phyloP scores from a whole-genome alignment of 805 yeast genomes.

The Teunomyces kruisii region DNA sequence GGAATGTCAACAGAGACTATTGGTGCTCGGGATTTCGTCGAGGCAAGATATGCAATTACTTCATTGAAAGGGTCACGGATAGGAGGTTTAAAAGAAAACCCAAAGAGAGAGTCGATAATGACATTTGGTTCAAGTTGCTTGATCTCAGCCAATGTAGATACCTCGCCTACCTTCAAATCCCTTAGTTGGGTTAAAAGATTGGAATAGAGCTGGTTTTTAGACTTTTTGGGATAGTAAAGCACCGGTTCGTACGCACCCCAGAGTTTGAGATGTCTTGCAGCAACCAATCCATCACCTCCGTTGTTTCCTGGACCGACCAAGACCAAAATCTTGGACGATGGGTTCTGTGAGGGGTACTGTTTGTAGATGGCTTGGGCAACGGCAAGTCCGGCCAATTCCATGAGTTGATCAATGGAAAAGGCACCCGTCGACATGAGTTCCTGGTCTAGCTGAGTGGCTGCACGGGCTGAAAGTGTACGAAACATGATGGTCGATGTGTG shows the following conservation, averaged over 20 bases:
- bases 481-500: slow-evolving; percentile 11
- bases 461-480: slow-evolving; percentile 35
- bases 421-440: slow-evolving; percentile 87
- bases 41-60: slow-evolving; percentile 24
- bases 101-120: slow-evolving; percentile 80
- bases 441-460: slow-evolving; percentile 77
- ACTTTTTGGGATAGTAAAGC: slow-evolving; percentile 73
- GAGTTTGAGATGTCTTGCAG: slow-evolving; percentile 83
- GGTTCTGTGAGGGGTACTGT: slow-evolving; percentile 54
- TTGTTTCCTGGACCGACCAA: slow-evolving; percentile 96
- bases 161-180: slow-evolving; percentile 59
- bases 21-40: slow-evolving; percentile 50
- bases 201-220: slow-evolving; percentile 54
- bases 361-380: slow-evolving; percentile 84
- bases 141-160: slow-evolving; percentile 39
- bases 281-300: slow-evolving; percentile 96
- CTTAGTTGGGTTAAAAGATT: slow-evolving; percentile 66
- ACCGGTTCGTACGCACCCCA: slow-evolving; percentile 73
- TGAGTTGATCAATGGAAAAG: slow-evolving; percentile 80
- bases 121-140: slow-evolving; percentile 17
- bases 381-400: slow-evolving; percentile 95
- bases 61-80: slow-evolving; percentile 73
- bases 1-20: slow-evolving; percentile 88
- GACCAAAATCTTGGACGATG: slow-evolving; percentile 50
- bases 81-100: slow-evolving; percentile 91